Conservation (phyloP, 495 filamentous ascomycete genomes). For the Geopyxis carbonaria region DNA sequence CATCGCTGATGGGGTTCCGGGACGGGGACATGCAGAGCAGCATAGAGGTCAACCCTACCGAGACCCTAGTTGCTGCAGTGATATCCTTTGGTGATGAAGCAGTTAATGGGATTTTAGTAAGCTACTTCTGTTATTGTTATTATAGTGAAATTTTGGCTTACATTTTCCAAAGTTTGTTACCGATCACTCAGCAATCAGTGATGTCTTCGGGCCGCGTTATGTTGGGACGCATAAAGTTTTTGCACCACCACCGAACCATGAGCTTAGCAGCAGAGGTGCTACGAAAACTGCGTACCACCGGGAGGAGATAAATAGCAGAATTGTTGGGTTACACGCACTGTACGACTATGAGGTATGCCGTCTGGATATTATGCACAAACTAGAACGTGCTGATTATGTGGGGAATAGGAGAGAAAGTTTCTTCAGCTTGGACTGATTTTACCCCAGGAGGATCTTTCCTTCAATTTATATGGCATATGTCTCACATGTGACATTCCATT, state of each 20-base stretch:
- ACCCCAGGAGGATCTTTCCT: not conserved
- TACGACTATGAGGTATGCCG: conserved; percentile 21
- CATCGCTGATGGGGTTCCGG: conserved; percentile 5
- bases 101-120: conserved; percentile 21
- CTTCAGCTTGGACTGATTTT: conserved; percentile 22
- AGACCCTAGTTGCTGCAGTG: conserved; percentile 17
- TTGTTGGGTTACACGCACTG: conserved; percentile 23
- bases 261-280: conserved; percentile 2
- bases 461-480: not conserved
- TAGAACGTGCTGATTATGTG: not conserved
- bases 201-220: conserved; percentile 22
- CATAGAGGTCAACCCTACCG: conserved; percentile 8
- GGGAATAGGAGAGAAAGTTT: conserved; percentile 14
- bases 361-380: not conserved
- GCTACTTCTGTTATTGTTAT: not conserved
- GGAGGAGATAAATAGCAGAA: conserved; percentile 12
- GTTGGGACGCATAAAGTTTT: conserved; percentile 24
- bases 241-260: conserved; percentile 10
- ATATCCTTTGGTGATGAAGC: conserved; percentile 22
- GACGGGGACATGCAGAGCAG: conserved; percentile 9
- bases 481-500: conserved; percentile 16
- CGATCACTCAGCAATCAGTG: conserved; percentile 10
- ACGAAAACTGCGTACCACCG: conserved; percentile 16
- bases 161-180: conserved; percentile 22
- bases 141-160: not conserved